A percentile compares a stretch with the other conserved stretches of the same genome.
phyloP scores from a whole-genome alignment of 257 asterid species.

The Penstemon newberryi region DNA sequence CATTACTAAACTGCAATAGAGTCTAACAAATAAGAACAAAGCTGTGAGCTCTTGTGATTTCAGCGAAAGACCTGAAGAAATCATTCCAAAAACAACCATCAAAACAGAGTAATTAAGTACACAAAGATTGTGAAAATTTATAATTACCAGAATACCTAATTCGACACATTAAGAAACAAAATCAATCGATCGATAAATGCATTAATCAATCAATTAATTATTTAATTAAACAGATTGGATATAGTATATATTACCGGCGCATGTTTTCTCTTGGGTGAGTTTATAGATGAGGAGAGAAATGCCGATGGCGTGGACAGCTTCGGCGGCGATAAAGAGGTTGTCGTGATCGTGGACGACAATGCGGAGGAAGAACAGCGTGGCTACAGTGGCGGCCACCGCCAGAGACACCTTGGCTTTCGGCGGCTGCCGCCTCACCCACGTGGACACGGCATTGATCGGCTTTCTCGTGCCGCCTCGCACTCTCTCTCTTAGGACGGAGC shows the following conservation, averaged over 20 bases:
- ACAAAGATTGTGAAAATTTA: too few relatives aligned
- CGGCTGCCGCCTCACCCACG: slow-evolving; percentile 36
- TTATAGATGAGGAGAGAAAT: slow-evolving; percentile 37
- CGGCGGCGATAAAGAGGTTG: slow-evolving; percentile 37
- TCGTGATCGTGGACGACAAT: slow-evolving; percentile 33
- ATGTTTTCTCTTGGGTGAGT: slow-evolving; percentile 35
- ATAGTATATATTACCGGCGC: slow-evolving; percentile 29
- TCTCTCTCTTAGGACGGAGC: slow-evolving; percentile 23
- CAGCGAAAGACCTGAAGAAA: slow-evolving; percentile 37
- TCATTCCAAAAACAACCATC: background rate
- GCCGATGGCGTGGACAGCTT: slow-evolving; percentile 36
- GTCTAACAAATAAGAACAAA: slow-evolving; percentile 38
- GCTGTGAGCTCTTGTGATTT: slow-evolving; percentile 42
- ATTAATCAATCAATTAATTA: too few relatives aligned
- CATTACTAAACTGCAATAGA: slow-evolving; percentile 40
- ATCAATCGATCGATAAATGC: too few relatives aligned
- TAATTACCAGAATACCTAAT: too few relatives aligned
- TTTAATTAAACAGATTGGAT: too few relatives aligned
- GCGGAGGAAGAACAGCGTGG: slow-evolving; percentile 29
- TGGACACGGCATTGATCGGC: slow-evolving; percentile 27
- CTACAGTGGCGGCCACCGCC: slow-evolving; percentile 9
- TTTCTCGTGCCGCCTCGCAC: slow-evolving; percentile 22
- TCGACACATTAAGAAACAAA: too few relatives aligned
- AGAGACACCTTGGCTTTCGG: slow-evolving; percentile 31
- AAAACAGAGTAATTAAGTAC: background rate